A percentile compares a stretch with the other conserved stretches of the same genome.
Conservation (phyloP, 495 filamentous ascomycete genomes). For the Penicillium paradoxum region DNA sequence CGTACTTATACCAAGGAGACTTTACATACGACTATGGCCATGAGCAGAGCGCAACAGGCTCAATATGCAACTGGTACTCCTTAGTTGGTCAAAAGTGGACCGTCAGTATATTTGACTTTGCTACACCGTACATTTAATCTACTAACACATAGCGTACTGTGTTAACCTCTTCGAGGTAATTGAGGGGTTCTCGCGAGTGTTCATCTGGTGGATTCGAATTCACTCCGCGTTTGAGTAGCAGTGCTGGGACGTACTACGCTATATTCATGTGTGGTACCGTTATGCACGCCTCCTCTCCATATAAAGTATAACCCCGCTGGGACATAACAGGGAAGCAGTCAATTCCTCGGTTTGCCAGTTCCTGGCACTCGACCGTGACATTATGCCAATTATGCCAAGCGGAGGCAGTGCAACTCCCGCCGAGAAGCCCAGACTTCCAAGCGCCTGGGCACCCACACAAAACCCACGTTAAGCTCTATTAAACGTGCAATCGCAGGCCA, state of each 20-base stretch:
- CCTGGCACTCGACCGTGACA: too few relatives aligned
- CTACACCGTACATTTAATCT: background rate
- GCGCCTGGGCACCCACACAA: background rate
- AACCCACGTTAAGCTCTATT: slow-evolving; percentile 5
- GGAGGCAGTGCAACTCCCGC: slow-evolving; percentile 1
- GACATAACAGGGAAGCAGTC: too few relatives aligned
- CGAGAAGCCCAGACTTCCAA: slow-evolving; percentile 2
- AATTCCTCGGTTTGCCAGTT: too few relatives aligned
- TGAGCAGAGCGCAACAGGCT: background rate
- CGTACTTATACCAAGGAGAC: too few relatives aligned
- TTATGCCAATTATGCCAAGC: slow-evolving; percentile 8
- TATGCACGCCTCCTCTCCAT: too few relatives aligned
- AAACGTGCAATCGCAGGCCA: background rate
- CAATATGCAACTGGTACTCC: background rate
- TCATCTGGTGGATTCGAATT: too few relatives aligned
- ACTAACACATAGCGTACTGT: background rate
- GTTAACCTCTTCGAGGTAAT: background rate
- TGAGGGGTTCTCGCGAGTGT: background rate
- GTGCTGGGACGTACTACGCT: too few relatives aligned
- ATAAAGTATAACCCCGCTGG: too few relatives aligned
- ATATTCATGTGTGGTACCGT: too few relatives aligned
- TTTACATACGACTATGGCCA: too few relatives aligned
- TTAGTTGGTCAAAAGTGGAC: background rate
- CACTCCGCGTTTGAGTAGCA: too few relatives aligned
- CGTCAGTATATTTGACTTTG: background rate